Percentiles rank a stretch among this genome's conserved stretches.
These are phyloP conservation scores for Phyllostachys edulis DNA, from an alignment of 176 grass and related monocot species.

Conservation along the genomic window DNA sequence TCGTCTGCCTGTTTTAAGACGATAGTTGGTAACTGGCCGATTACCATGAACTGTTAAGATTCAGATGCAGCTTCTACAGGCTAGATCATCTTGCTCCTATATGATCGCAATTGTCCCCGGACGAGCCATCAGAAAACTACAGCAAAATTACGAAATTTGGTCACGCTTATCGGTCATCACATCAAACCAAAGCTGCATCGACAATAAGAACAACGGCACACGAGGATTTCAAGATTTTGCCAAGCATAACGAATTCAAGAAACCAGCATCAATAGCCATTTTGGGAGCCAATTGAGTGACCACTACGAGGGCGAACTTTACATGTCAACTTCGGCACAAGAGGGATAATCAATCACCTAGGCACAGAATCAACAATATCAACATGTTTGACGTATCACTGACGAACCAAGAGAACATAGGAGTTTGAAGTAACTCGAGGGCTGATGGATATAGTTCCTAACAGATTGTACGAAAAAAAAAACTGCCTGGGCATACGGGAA, in stretches of 20 bases:
- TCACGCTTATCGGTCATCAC: neutral
- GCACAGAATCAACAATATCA: constrained; percentile 35
- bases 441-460: constrained; percentile 11
- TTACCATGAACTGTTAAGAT: neutral
- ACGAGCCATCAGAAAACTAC: no score
- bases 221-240: neutral
- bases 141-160: neutral
- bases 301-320: constrained; percentile 19
- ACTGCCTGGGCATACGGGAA: neutral
- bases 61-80: neutral
- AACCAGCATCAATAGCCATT: constrained; percentile 10
- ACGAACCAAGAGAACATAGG: constrained; percentile 11
- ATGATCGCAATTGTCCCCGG: neutral
- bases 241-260: neutral
- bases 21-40: neutral
- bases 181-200: neutral
- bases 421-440: neutral
- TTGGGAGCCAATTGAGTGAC: neutral
- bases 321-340: constrained; percentile 16
- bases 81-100: neutral
- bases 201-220: neutral
- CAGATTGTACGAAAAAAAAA: constrained; percentile 35
- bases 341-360: constrained; percentile 10
- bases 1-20: neutral
- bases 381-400: constrained; percentile 4